These are phyloP conservation scores for Alternaria burnsii DNA, from an alignment of 2,329 filamentous ascomycete species.

Conservation along the genomic window DNA sequence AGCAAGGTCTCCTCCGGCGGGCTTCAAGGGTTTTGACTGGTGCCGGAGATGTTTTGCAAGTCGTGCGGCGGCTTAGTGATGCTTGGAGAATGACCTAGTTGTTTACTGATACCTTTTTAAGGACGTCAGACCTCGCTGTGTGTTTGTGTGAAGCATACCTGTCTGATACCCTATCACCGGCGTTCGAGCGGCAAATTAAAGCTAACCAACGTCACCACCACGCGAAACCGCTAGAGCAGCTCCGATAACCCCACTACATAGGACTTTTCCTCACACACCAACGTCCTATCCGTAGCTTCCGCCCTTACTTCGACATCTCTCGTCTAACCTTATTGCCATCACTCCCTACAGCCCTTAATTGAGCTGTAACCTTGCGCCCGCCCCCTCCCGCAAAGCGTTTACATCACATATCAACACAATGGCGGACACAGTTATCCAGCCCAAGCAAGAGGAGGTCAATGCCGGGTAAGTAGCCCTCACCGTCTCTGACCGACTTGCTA, in stretches of 20 bases:
- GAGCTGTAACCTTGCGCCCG: constrained; percentile 32
- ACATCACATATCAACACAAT: constrained; percentile 41
- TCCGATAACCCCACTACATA: constrained; percentile 45
- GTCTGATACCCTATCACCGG: constrained; percentile 28
- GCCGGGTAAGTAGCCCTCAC: constrained; percentile 54
- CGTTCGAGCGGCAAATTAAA: constrained; percentile 32
- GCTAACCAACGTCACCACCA: constrained; percentile 43
- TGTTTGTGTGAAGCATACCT: constrained; percentile 26
- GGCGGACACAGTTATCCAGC: constrained; percentile 59
- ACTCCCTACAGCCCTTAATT: constrained; percentile 30
- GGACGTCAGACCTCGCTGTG: constrained; percentile 27
- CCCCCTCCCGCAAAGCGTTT: constrained; percentile 30
- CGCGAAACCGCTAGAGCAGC: constrained; percentile 37
- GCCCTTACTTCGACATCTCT: constrained; percentile 23
- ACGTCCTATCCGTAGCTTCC: constrained; percentile 40
- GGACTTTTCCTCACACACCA: constrained; percentile 44
- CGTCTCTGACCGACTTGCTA: background rate
- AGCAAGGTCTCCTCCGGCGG: constrained; percentile 41
- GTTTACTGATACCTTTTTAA: constrained; percentile 31
- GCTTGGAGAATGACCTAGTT: constrained; percentile 36
- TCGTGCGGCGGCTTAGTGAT: constrained; percentile 47
- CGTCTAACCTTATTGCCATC: constrained; percentile 14
- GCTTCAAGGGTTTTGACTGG: constrained; percentile 29
- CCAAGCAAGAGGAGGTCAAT: constrained; percentile 54
- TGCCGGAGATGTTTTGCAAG: constrained; percentile 47